Evolutionary conservation across 2,329 filamentous ascomycete genomes (phyloP), one percentile per base, ranked within the genome.

Genomic region (Colletotrichum eleusines): DNA sequence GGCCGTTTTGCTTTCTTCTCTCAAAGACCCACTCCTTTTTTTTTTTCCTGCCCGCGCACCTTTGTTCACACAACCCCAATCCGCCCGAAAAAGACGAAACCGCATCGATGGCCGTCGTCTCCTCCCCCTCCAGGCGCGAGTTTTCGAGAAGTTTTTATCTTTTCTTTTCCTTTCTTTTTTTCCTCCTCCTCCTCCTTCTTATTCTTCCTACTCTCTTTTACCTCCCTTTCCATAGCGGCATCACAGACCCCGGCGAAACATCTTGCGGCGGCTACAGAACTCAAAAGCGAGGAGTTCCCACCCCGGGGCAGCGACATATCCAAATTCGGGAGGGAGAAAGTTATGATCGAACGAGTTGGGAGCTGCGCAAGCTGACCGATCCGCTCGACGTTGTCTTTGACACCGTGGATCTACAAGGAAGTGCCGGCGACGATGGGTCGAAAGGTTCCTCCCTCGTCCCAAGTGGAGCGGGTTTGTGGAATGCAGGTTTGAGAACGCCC

Each of bases 81-180:
- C 42, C 58, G 68, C 63, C 58, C 51, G 51, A 71, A 57, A 64
- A 65, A 35, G 42, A 28, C 23, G 54, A 61, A 48, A 50, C 28
- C 50, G 40, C 40, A 35, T 61, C 48, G 55, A 66, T 62, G 57
- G 48, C 42, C 20, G 4, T n/a, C 55, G 50, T 55, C 42, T 66
- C 42, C 40, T 57, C 50, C 50, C 40, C 9, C 6, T 18, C 20
- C 46, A 20, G 16, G 5, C 31, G 42, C 48, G 26, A 46, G 33
- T 46, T 7, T 71, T 63, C 57, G 63, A 62, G 57, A 62, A 71
- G 28, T 18, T 44, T 58, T 63, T 33, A 44, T n/a, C 5, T n/a
- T 44, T 0, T 44, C 6, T n/a, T 11, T 9, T n/a, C 11, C 11
- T n/a, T 9, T 44, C 3, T 1, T 44, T n/a, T 5, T 44, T 5